Base-by-base conservation (phyloP, 23 red algal species). In the Gracilaria caudata region DNA sequence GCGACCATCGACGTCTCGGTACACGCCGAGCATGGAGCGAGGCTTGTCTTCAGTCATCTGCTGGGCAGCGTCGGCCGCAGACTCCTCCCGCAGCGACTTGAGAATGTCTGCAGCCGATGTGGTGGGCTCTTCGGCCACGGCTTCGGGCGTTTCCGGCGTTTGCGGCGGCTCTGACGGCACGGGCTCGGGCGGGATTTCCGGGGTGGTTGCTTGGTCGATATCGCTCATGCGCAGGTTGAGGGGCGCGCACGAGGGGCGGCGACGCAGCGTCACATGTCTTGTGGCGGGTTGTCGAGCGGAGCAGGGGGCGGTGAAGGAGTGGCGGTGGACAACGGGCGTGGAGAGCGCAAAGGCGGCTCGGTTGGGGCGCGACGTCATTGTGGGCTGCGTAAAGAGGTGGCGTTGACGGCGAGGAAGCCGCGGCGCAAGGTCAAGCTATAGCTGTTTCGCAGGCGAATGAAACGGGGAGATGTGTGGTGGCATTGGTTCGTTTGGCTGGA, bases 1-100 rank as follows among this genome's bases (percentile, higher is more conserved):
- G 46, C 92, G 91, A 7, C 95, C 95, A 54, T 98, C 95, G 13
- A 83, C 92, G 66, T 98, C 95, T 19, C 83, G 79, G 26, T 92
- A 94, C 1, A 89, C 88, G 58, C 95, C 95, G 1, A 92, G 77
- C 85, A 89, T 89, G 74, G 72, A 79, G 43, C 70, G 85, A 16
- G 68, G 34, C 9, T 24, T 3, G 72, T 77, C 72, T 9, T 80
- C 77, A 9, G 44, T 23, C 19, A 51, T 14, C 0, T 19, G 0
- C 0, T 20, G n/a, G 51, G 77, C 77, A 0, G 1, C 29, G 34
- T 89, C 85, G 13, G 68, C 68, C 20, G 85, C 85, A 17, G 85
- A 56, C 3, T 89, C 85, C 38, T 77, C 85, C 33, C 85, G 85
- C n/a, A 89, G 72, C 12, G 85, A 58, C 35, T 77, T 40, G 30